Conservation (phyloP, 2,329 filamentous ascomycete species). For the Trichocomaceae sp. region DNA sequence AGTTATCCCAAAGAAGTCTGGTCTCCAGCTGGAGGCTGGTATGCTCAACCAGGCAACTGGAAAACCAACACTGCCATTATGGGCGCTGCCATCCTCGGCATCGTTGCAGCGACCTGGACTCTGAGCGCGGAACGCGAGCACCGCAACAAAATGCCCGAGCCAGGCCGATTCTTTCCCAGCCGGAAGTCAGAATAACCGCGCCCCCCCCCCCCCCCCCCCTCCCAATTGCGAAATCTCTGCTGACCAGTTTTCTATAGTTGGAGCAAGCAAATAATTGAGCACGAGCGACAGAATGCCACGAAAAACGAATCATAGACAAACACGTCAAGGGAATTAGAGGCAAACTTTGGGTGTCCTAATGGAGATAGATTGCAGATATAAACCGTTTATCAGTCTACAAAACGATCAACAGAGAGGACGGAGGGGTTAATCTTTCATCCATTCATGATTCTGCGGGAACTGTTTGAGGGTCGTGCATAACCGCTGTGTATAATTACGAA, state of each 20-base stretch:
- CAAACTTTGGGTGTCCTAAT: conserved; percentile 10
- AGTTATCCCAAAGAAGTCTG: conserved; percentile 99
- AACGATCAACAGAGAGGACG: conserved; percentile 16
- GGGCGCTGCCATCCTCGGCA: conserved; percentile 59
- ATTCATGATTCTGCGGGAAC: conserved; percentile 28
- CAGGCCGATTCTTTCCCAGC: conserved; percentile 73
- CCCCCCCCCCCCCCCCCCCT: too few relatives aligned
- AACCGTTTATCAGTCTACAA: conserved; percentile 29
- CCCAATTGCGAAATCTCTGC: conserved; percentile 11
- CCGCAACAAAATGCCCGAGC: conserved; percentile 68
- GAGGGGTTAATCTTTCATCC: conserved; percentile 27
- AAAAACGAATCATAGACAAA: conserved; percentile 32
- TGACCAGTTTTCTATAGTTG: conserved; percentile 44
- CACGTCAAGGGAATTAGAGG: neutral
- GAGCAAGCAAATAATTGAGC: conserved; percentile 65
- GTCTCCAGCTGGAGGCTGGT: conserved; percentile 98
- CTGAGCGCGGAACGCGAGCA: conserved; percentile 67
- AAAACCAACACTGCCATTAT: conserved; percentile 80
- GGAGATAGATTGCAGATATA: conserved; percentile 32
- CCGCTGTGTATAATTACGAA: conserved; percentile 40
- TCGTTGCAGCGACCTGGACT: conserved; percentile 63
- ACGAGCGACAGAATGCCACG: conserved; percentile 50
- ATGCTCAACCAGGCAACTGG: conserved; percentile 91
- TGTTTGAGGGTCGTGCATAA: conserved; percentile 35
- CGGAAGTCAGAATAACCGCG: conserved; percentile 54